Evolutionary conservation across 371 early-diverging fungal genomes (phyloP).

Genomic region (Umbelopsis sp.): DNA sequence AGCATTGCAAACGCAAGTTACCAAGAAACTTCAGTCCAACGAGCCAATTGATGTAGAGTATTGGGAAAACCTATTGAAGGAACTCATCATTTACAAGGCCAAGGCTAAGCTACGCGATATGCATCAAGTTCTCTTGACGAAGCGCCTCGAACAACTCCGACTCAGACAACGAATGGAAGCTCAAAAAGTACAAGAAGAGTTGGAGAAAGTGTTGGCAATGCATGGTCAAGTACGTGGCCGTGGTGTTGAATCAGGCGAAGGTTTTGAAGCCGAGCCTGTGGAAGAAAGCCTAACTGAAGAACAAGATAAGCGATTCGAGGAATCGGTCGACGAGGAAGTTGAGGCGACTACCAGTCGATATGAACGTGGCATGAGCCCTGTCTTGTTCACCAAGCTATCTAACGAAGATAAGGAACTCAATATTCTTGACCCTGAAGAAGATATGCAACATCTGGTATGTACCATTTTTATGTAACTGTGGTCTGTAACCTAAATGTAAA

Average conservation of each 20-base stretch:
- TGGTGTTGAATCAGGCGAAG: constrained; percentile 51
- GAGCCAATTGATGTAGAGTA: constrained; percentile 91
- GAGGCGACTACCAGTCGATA: constrained; percentile 45
- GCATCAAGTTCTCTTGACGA: constrained; percentile 74
- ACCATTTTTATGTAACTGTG: background rate
- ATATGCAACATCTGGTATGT: constrained; percentile 64
- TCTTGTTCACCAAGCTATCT: constrained; percentile 48
- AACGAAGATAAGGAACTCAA: constrained; percentile 61
- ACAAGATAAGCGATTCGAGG: constrained; percentile 42
- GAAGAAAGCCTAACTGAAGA: constrained; percentile 47
- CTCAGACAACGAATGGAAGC: constrained; percentile 68
- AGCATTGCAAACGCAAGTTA: constrained; percentile 73
- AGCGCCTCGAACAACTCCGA: constrained; percentile 73
- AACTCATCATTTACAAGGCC: constrained; percentile 82
- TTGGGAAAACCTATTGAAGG: constrained; percentile 87
- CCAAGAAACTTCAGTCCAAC: constrained; percentile 65
- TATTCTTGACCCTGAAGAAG: constrained; percentile 66
- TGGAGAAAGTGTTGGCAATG: constrained; percentile 61
- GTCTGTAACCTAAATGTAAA: background rate
- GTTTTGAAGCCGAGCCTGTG: constrained; percentile 45
- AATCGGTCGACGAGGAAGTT: constrained; percentile 19
- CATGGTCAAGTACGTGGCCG: constrained; percentile 57
- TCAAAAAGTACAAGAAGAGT: constrained; percentile 67
- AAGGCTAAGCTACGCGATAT: constrained; percentile 74
- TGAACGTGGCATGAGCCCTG: constrained; percentile 70